These are phyloP conservation scores for Camellia japonica DNA, from an alignment of 148 eudicot species.

Conservation along the genomic window DNA sequence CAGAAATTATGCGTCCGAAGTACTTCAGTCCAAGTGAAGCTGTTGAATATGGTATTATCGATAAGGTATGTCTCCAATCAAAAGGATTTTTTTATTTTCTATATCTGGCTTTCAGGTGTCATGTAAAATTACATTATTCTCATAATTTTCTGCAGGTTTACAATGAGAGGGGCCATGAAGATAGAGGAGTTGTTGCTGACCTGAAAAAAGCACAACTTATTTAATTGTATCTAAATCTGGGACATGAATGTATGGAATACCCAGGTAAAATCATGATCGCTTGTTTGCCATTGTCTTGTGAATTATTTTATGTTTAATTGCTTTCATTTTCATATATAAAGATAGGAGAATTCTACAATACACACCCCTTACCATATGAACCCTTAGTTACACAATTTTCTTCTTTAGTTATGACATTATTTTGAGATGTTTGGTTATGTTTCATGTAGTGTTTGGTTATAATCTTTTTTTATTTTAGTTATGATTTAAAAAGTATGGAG, in stretches of 20 bases:
- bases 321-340: not conserved
- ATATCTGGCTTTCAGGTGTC: not conserved
- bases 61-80: conserved; percentile 51
- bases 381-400: no score
- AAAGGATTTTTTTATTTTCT: not conserved
- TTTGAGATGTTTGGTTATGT: no score
- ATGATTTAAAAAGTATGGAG: no score
- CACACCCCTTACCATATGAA: no score
- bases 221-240: conserved; percentile 15
- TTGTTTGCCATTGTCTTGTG: not conserved
- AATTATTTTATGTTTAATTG: not conserved
- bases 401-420: no score
- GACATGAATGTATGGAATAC: conserved; percentile 9
- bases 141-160: conserved; percentile 53
- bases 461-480: no score
- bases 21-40: conserved; percentile 97
- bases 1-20: conserved; percentile 82
- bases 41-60: conserved; percentile 94
- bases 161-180: conserved; percentile 63
- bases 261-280: conserved; percentile 26
- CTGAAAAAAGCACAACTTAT: conserved; percentile 65
- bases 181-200: conserved; percentile 71
- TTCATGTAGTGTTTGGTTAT: no score
- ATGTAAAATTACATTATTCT: not conserved
- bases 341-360: no score